Evolutionary conservation across 805 yeast species (phyloP).

Genomic region (Schizosaccharomyces cryophilus): DNA sequence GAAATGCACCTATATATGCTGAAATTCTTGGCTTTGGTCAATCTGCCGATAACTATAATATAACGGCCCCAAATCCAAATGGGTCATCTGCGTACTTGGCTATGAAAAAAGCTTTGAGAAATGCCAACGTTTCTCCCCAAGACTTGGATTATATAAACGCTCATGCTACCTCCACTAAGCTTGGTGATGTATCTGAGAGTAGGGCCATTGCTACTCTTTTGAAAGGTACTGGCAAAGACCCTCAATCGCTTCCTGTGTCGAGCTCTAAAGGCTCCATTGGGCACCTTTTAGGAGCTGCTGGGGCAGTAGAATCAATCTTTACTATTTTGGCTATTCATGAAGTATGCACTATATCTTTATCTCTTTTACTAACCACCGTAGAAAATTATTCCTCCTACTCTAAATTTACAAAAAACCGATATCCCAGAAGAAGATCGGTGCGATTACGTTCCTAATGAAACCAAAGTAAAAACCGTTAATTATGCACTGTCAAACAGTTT

Average conservation of each 20-base stretch:
- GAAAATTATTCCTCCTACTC: slow-evolving; percentile 47
- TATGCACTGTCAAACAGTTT: slow-evolving; percentile 70
- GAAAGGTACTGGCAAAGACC: slow-evolving; percentile 3
- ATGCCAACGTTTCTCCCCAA: slow-evolving; percentile 23
- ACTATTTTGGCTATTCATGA: slow-evolving; percentile 40
- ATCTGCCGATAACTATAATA: slow-evolving; percentile 77
- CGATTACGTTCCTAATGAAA: slow-evolving; percentile 32
- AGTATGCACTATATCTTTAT: slow-evolving; percentile 6
- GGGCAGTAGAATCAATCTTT: slow-evolving; percentile 73
- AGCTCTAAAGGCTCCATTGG: slow-evolving; percentile 87
- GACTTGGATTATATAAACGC: slow-evolving; percentile 68
- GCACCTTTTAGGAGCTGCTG: slow-evolving; percentile 87
- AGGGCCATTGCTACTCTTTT: slow-evolving; percentile 34
- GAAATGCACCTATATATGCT: slow-evolving; percentile 45
- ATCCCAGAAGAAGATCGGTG: slow-evolving; percentile 22
- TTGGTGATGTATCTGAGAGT: slow-evolving; percentile 80
- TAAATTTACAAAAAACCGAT: slow-evolving; percentile 34
- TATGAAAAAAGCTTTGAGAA: slow-evolving; percentile 46
- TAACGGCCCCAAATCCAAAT: slow-evolving; percentile 65
- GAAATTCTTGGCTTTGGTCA: slow-evolving; percentile 75
- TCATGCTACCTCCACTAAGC: slow-evolving; percentile 78
- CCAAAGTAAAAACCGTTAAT: slow-evolving; percentile 20
- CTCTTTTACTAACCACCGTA: neutral
- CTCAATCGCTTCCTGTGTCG: slow-evolving; percentile 22
- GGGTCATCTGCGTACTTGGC: slow-evolving; percentile 73